phyloP scores from a whole-genome alignment of 768 basidiomycete genomes.

The Termitomyces sp. region DNA sequence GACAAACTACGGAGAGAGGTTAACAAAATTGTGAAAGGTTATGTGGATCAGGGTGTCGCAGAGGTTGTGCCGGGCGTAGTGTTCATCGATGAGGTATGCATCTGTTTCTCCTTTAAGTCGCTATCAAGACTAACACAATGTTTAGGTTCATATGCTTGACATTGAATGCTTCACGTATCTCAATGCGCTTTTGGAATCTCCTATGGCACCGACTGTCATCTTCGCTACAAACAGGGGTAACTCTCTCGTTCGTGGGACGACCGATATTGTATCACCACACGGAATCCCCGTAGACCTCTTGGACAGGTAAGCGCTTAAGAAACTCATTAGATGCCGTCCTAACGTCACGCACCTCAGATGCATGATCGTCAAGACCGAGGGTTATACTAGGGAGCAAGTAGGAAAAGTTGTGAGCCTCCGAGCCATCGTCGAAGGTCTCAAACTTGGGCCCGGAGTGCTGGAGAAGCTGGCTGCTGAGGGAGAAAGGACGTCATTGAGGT shows the following conservation, averaged over 20 bases:
- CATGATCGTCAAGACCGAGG: slow-evolving; percentile 92
- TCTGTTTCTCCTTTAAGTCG: neutral
- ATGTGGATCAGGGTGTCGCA: slow-evolving; percentile 97
- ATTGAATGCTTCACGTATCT: slow-evolving; percentile 99
- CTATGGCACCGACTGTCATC: slow-evolving; percentile 97
- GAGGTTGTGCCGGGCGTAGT: slow-evolving; percentile 97
- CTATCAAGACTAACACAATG: neutral
- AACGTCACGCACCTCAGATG: slow-evolving; percentile 44
- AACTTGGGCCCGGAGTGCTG: slow-evolving; percentile 69
- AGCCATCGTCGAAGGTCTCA: slow-evolving; percentile 83
- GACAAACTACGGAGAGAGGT: slow-evolving; percentile 95
- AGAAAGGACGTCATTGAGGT: slow-evolving; percentile 79
- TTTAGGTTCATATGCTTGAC: slow-evolving; percentile 97
- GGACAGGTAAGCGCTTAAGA: slow-evolving; percentile 60
- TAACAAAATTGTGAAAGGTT: slow-evolving; percentile 95
- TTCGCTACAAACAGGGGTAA: slow-evolving; percentile 96
- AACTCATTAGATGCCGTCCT: neutral
- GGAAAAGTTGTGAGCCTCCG: slow-evolving; percentile 83
- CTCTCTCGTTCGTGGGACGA: slow-evolving; percentile 88
- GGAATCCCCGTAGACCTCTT: slow-evolving; percentile 92
- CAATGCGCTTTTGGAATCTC: slow-evolving; percentile 91
- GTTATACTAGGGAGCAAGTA: slow-evolving; percentile 81
- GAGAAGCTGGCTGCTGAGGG: slow-evolving; percentile 82
- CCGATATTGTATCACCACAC: slow-evolving; percentile 87
- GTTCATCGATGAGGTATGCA: slow-evolving; percentile 92